Conservation (phyloP, 495 filamentous ascomycete species). For the Penicillium nucicola region DNA sequence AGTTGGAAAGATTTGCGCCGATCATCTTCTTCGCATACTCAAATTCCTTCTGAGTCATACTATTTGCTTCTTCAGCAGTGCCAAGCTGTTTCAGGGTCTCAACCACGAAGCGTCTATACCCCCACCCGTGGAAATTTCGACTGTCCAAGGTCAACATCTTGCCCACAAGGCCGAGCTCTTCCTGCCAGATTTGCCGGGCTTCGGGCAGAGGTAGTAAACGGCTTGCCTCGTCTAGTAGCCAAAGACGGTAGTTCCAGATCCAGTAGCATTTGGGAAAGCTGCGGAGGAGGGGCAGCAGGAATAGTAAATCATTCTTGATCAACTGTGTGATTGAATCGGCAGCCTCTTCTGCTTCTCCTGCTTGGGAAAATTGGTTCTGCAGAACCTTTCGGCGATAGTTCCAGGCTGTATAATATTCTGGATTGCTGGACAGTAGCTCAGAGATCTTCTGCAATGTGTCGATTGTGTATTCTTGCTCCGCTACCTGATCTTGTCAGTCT, state of each 20-base stretch:
- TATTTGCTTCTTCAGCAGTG: slow-evolving; percentile 39
- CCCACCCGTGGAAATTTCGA: slow-evolving; percentile 97
- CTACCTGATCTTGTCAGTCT: slow-evolving; percentile 39
- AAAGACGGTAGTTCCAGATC: slow-evolving; percentile 97
- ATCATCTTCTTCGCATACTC: slow-evolving; percentile 90
- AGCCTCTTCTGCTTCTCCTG: slow-evolving; percentile 16
- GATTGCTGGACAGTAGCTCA: slow-evolving; percentile 78
- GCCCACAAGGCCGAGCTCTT: slow-evolving; percentile 73
- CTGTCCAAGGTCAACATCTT: slow-evolving; percentile 86
- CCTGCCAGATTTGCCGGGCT: slow-evolving; percentile 71
- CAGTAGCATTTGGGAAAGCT: slow-evolving; percentile 97
- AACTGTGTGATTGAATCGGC: slow-evolving; percentile 41
- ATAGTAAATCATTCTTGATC: slow-evolving; percentile 67
- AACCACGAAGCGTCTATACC: slow-evolving; percentile 78
- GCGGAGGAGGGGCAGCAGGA: slow-evolving; percentile 77
- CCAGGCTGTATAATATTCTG: slow-evolving; percentile 98
- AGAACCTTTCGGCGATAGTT: slow-evolving; percentile 79
- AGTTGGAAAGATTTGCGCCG: slow-evolving; percentile 78
- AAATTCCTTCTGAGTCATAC: slow-evolving; percentile 77
- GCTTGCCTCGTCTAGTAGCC: slow-evolving; percentile 74
- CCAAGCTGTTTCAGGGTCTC: slow-evolving; percentile 58
- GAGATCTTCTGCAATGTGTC: slow-evolving; percentile 73
- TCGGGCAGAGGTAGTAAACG: slow-evolving; percentile 49
- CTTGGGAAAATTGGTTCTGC: slow-evolving; percentile 42
- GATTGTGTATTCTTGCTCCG: slow-evolving; percentile 55